Percentiles rank a stretch among this genome's conserved stretches.
These are phyloP conservation scores for Syzygium aqueum DNA, from an alignment of 345 rosid species.

Conservation along the genomic window DNA sequence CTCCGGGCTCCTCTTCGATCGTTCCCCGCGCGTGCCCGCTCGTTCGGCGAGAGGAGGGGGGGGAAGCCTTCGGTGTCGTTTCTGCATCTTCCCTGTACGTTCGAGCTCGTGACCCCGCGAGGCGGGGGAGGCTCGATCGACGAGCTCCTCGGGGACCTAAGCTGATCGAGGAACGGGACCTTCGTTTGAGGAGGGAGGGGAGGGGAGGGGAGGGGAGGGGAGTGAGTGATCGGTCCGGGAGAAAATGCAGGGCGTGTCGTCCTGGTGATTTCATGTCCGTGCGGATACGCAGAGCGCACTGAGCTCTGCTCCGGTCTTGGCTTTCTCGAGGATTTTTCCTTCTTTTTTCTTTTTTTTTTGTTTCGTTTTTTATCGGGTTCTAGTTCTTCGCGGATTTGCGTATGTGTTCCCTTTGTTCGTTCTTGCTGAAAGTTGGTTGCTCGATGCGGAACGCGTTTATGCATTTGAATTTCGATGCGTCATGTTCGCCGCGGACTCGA, in stretches of 20 bases:
- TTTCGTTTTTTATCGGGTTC: not conserved
- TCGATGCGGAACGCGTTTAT: not conserved
- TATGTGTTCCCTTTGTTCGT: not conserved
- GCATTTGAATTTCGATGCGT: not conserved
- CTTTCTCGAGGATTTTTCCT: no score
- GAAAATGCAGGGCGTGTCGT: not conserved
- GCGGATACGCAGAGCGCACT: rapidly evolving
- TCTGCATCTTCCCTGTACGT: not conserved
- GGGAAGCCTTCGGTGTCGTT: no score
- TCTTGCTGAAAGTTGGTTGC: not conserved
- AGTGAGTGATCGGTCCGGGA: not conserved
- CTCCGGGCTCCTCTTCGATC: not conserved
- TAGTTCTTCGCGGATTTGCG: not conserved
- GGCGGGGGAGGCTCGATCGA: no score
- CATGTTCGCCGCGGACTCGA: not conserved
- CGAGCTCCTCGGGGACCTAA: no score
- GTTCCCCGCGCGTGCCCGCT: no score
- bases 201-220: not conserved
- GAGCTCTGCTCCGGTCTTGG: not conserved
- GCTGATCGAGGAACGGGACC: not conserved
- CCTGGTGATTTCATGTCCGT: not conserved
- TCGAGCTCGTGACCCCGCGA: not conserved
- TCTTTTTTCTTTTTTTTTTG: no score
- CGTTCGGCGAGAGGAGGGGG: not conserved
- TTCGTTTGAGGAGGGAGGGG: not conserved